Evolutionary conservation across 768 basidiomycete genomes (phyloP), one percentile per base, ranked within the genome.

Genomic region (Leccinum imitatum): DNA sequence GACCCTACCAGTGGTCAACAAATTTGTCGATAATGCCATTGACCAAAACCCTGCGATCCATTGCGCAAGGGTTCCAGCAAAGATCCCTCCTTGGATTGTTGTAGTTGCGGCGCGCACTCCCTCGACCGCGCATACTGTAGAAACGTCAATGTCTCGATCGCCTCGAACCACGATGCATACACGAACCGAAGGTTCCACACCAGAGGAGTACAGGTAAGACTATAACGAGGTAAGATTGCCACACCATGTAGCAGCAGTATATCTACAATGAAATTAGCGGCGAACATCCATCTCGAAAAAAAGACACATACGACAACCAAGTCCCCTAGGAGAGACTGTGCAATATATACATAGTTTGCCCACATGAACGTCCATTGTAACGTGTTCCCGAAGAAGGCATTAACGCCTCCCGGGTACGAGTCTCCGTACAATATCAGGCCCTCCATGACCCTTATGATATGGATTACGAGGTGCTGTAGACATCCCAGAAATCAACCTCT

Each of bases 31-130:
- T 14, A 78, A 63, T 1, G 78, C 73, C 4, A 65, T 65, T 0
- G 63, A 59, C 61, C 71, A 77, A 53, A 74, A 76, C 4, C 74
- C 59, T 0, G 65, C 73, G 55, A 78, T 71, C 77, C 77, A 79
- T 13, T 57, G 56, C 0, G 70, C 64, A 15, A 73, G 67, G 19
- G 39, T 59, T 3, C 52, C 60, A 3, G 52, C 65, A 56, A 76
- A 79, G 15, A 77, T 67, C 10, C 66, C 62, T 2, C 27, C n/a
- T 1, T 61, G 56, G 0, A 48, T 50, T 10, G 56, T 15, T 6
- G 17, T 53, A 3, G 69, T 65, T 15, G 63, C 65, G 15, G 56
- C 63, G 30, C 66, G 63, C 23, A 65, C 30, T 56, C 65, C 53
- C 57, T n/a, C 35, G 47, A 69, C 46, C 25, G 69, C 61, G 25